Base-by-base conservation (phyloP, 495 filamentous ascomycete species). In the Rostrohypoxylon terebratum region DNA sequence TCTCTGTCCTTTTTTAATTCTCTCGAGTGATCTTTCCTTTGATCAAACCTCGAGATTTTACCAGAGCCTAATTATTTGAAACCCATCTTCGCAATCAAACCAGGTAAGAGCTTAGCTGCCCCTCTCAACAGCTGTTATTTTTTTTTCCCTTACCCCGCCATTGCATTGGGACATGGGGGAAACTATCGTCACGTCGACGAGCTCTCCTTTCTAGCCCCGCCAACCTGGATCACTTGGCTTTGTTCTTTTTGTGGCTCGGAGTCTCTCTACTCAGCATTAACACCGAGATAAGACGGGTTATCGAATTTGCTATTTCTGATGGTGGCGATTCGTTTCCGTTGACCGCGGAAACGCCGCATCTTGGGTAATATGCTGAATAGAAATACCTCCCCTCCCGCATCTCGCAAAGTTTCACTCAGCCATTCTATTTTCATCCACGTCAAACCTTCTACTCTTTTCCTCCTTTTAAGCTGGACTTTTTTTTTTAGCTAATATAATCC, bases 111-210 rank as follows among this genome's bases (percentile, higher is more conserved):
- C 38, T 73, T 53, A 59, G 44, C 51, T 65, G 44, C 47, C 58
- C 69, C 57, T 48, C 31, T 33, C 66, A n/a, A 58, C 63, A 68
- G 66, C 71, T 73, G n/a, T n/a, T n/a, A n/a, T n/a, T 33, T n/a
- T 6, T 59, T 66, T 51, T 42, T 60, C 55, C 28, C 28, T 28
- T 74, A 74, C 71, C 71, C 71, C 71, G 66, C 71, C 59, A 74
- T 70, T 42, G 38, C 51, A 23, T 66, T 59, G n/a, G 31, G 47
- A 25, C 64, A 55, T 58, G 65, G 65, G 54, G 48, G 48, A 45
- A 6, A 42, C 5, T 18, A 64, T 68, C 60, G 58, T 66, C 61
- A 66, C 62, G 31, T 69, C 40, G 18, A 68, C 61, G 54, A 66
- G 66, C 54, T 69, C 28, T 58, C 40, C 57, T 66, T 70, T 53